Evolutionary conservation across 2,329 filamentous ascomycete species (phyloP).

Genomic region (Alternaria gansuensis): DNA sequence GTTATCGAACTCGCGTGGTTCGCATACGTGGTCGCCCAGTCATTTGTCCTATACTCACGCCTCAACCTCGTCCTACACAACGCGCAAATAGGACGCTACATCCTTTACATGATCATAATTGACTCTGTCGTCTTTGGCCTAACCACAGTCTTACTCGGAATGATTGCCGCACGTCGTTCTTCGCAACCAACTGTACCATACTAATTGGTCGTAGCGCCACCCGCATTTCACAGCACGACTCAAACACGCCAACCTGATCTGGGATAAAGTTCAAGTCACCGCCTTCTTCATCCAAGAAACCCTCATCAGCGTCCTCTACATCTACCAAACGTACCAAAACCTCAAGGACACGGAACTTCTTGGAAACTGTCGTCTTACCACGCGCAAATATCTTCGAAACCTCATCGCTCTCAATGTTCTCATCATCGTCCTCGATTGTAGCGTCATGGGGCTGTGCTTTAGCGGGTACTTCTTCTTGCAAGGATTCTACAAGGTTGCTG

Average conservation of each 20-base stretch:
- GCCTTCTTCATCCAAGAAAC: conserved; percentile 54
- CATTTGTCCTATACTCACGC: conserved; percentile 68
- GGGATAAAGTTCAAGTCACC: conserved; percentile 54
- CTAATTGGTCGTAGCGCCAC: conserved; percentile 27
- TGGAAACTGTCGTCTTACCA: conserved; percentile 19
- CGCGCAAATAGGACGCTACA: conserved; percentile 42
- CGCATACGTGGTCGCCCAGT: conserved; percentile 67
- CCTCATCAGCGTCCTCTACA: conserved; percentile 55
- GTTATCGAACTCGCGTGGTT: conserved; percentile 64
- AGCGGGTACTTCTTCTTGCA: conserved; percentile 52
- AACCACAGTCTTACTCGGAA: conserved; percentile 62
- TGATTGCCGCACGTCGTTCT: conserved; percentile 54
- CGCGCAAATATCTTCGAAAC: conserved; percentile 37
- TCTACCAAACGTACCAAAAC: conserved; percentile 60
- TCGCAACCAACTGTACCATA: neutral
- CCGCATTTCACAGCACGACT: conserved; percentile 24
- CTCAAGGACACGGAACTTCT: conserved; percentile 39
- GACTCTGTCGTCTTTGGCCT: conserved; percentile 63
- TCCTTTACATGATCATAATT: conserved; percentile 65
- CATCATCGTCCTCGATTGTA: conserved; percentile 53
- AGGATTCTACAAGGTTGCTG: conserved; percentile 51
- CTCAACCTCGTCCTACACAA: conserved; percentile 64
- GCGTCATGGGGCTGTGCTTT: conserved; percentile 53
- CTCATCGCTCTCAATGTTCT: conserved; percentile 53
- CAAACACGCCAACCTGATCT: conserved; percentile 27